Base-by-base conservation (phyloP, 371 early-diverging fungal species). In the Ordospora colligata region DNA sequence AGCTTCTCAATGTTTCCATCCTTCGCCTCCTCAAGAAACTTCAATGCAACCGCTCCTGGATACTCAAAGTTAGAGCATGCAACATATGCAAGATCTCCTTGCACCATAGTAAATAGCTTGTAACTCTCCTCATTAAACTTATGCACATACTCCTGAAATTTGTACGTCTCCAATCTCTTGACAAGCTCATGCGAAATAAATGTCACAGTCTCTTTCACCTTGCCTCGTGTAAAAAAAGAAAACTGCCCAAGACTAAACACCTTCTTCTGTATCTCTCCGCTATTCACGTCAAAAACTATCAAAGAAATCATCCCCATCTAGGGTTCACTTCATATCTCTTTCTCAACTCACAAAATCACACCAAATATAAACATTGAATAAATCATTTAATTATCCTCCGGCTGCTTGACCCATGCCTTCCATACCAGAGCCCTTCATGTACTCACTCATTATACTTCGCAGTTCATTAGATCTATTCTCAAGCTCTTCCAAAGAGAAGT, bases 131-230 rank as follows among this genome's bases (percentile, higher is more conserved):
- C 70, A n/a, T 71, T 70, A 53, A 79, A 68, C 25, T 69, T 73
- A 12, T 82, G 80, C 17, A 68, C 46, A 58, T 77, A 74, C 25
- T 78, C 80, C 67, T 79, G 77, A 22, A 77, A 70, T 9, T 58
- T 49, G 10, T 76, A 58, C 44, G 74, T 77, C 23, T 82, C 64
- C 47, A 80, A 32, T 43, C 67, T 78, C 40, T 64, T 53, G 1
- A 67, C 74, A 44, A 82, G 53, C 44, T 74, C 62, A 12, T 66
- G 67, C 14, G 76, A 68, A 45, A 77, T 68, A 67, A 82, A 73
- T 11, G 54, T 46, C 7, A 82, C 49, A 50, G 75, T 69, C 47
- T 82, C 82, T 53, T 68, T 75, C 5, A 78, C 65, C 14, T 76
- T 64, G 3, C 51, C 70, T 52, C 79, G 45, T 17, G 72, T 75